Evolutionary conservation across 2,329 filamentous ascomycete genomes (phyloP).

Genomic region (Exutisphaerella laricina): DNA sequence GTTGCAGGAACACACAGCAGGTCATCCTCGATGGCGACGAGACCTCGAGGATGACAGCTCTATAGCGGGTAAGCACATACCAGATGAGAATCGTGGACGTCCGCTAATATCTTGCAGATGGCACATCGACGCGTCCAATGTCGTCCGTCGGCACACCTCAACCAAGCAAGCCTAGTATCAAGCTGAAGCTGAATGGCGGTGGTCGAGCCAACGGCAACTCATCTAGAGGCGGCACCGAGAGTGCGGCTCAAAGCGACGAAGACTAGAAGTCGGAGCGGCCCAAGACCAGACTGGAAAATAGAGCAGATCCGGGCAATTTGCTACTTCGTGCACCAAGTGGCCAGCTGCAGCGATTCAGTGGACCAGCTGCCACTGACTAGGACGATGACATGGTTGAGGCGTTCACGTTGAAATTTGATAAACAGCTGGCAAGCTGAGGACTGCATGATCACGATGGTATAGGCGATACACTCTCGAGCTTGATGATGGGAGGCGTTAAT

Average conservation of each 20-base stretch:
- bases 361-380: background rate
- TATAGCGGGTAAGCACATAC: too few relatives aligned
- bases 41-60: constrained; percentile 47
- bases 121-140: constrained; percentile 45
- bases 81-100: too few relatives aligned
- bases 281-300: background rate
- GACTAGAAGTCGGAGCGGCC: constrained; percentile 37
- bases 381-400: background rate
- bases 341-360: too few relatives aligned
- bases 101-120: too few relatives aligned
- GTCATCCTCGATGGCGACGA: constrained; percentile 53
- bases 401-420: background rate
- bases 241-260: constrained; percentile 49
- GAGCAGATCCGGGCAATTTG: background rate
- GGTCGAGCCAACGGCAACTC: constrained; percentile 40
- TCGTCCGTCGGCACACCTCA: constrained; percentile 59
- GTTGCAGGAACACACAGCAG: constrained; percentile 49
- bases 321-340: background rate
- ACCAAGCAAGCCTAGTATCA: constrained; percentile 50
- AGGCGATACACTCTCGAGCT: background rate
- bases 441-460: constrained; percentile 3
- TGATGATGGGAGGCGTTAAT: too few relatives aligned
- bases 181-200: constrained; percentile 57
- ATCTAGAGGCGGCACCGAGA: constrained; percentile 39
- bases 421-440: background rate